These are phyloP conservation scores for Exserohilum turcica DNA, from an alignment of 2,329 filamentous ascomycete species.

Conservation along the genomic window DNA sequence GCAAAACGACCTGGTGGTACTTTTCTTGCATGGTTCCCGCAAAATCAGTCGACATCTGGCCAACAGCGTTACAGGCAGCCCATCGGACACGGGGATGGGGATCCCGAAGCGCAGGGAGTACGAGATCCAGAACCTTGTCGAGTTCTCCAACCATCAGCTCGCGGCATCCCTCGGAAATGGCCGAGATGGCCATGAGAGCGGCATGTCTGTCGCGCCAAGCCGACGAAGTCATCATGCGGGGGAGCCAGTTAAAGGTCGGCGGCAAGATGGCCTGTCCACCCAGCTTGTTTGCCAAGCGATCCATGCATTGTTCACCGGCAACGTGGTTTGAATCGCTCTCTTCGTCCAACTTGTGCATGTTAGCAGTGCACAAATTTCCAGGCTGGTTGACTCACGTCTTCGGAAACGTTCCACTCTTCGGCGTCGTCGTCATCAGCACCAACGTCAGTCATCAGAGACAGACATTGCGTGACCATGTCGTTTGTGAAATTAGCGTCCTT, in stretches of 20 bases:
- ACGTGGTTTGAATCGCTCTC: slow-evolving; percentile 98
- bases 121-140: slow-evolving; percentile 89
- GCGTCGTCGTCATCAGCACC: slow-evolving; percentile 94
- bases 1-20: slow-evolving; percentile 85
- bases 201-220: slow-evolving; percentile 95
- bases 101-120: slow-evolving; percentile 89
- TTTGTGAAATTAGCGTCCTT: slow-evolving; percentile 90
- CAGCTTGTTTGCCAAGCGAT: slow-evolving; percentile 93
- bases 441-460: slow-evolving; percentile 97
- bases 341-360: slow-evolving; percentile 71
- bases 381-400: slow-evolving; percentile 62
- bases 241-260: slow-evolving; percentile 95
- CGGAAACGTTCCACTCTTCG: slow-evolving; percentile 86
- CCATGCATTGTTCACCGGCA: slow-evolving; percentile 97
- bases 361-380: not conserved
- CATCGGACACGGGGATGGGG: slow-evolving; percentile 92
- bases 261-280: slow-evolving; percentile 91
- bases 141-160: slow-evolving; percentile 95
- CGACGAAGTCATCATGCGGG: slow-evolving; percentile 94
- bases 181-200: slow-evolving; percentile 97
- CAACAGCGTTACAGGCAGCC: slow-evolving; percentile 97
- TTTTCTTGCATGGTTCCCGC: slow-evolving; percentile 97
- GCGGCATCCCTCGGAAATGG: slow-evolving; percentile 95
- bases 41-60: slow-evolving; percentile 99
- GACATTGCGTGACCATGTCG: slow-evolving; percentile 97